Conservation (phyloP, 2,329 filamentous ascomycete species). For the Cryphonectria carpinicola region DNA sequence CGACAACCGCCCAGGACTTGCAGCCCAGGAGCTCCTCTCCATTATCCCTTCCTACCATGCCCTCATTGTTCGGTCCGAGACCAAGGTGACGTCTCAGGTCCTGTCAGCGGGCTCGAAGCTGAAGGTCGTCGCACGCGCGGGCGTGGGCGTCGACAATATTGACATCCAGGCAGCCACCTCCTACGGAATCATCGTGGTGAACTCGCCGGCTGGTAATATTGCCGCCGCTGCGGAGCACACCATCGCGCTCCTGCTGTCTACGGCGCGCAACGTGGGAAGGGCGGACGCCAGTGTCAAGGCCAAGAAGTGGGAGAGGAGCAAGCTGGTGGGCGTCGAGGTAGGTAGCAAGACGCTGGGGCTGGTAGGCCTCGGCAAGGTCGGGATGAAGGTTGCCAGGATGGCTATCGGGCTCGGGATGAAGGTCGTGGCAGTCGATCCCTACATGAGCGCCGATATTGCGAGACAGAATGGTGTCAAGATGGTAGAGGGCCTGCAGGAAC, state of each 20-base stretch:
- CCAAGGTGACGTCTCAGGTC: constrained; percentile 73
- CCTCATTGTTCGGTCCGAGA: constrained; percentile 80
- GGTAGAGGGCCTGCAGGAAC: constrained; percentile 57
- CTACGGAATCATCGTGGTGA: constrained; percentile 78
- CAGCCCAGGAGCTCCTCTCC: constrained; percentile 63
- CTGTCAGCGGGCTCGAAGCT: constrained; percentile 69
- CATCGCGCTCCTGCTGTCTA: constrained; percentile 72
- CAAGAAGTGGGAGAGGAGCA: constrained; percentile 76
- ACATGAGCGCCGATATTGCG: constrained; percentile 74
- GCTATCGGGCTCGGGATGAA: constrained; percentile 78
- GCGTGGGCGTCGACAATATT: constrained; percentile 84
- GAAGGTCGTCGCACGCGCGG: constrained; percentile 78
- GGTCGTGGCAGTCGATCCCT: constrained; percentile 75
- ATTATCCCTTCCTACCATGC: constrained; percentile 75
- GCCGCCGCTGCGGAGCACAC: constrained; percentile 81
- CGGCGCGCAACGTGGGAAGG: constrained; percentile 73
- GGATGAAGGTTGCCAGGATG: constrained; percentile 78
- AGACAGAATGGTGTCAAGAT: constrained; percentile 68
- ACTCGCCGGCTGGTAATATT: constrained; percentile 79
- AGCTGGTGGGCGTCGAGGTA: constrained; percentile 76
- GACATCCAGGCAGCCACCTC: constrained; percentile 73
- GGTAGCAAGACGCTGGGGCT: constrained; percentile 77
- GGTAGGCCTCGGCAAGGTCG: constrained; percentile 82
- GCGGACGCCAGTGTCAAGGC: constrained; percentile 70
- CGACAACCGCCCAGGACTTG: constrained; percentile 66